These are phyloP conservation scores for Colletotrichum tanaceti DNA, from an alignment of 2,329 filamentous ascomycete genomes.

Conservation along the genomic window DNA sequence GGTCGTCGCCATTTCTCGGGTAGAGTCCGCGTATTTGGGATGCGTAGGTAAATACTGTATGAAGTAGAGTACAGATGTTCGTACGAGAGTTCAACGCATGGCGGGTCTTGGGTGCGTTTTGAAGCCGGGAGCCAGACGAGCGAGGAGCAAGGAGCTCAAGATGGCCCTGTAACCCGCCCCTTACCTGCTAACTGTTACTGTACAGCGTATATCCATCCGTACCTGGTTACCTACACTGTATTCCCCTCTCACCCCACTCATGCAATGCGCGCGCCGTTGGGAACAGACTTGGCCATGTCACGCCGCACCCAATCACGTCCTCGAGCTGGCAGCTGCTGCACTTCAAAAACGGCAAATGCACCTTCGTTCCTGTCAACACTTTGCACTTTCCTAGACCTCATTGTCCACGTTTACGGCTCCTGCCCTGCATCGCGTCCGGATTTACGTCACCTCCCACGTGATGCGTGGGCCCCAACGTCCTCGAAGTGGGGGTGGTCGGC, in stretches of 20 bases:
- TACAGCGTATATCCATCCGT: too few relatives aligned
- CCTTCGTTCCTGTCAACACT: constrained; percentile 13
- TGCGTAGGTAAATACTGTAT: constrained; percentile 5
- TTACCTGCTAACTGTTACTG: too few relatives aligned
- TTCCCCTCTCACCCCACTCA: too few relatives aligned
- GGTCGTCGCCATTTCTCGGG: constrained; percentile 32
- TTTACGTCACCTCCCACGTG: constrained; percentile 39
- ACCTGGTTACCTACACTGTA: too few relatives aligned
- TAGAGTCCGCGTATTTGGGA: constrained; percentile 31
- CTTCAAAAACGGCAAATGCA: too few relatives aligned
- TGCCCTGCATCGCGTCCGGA: too few relatives aligned
- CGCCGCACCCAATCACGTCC: too few relatives aligned
- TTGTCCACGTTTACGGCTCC: too few relatives aligned
- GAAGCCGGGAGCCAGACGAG: constrained; percentile 7
- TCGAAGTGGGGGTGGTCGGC: neutral
- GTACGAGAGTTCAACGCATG: neutral
- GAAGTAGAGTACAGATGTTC: too few relatives aligned
- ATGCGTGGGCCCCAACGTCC: neutral
- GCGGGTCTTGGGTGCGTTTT: constrained; percentile 11
- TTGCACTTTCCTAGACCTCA: constrained; percentile 10
- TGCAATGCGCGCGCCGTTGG: too few relatives aligned
- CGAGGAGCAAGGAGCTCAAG: constrained; percentile 20
- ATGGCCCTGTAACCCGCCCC: neutral
- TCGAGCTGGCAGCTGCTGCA: too few relatives aligned
- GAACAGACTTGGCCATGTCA: too few relatives aligned